Base-by-base conservation (phyloP, 2,329 filamentous ascomycete species). In the Colletotrichum gloeosporioides region DNA sequence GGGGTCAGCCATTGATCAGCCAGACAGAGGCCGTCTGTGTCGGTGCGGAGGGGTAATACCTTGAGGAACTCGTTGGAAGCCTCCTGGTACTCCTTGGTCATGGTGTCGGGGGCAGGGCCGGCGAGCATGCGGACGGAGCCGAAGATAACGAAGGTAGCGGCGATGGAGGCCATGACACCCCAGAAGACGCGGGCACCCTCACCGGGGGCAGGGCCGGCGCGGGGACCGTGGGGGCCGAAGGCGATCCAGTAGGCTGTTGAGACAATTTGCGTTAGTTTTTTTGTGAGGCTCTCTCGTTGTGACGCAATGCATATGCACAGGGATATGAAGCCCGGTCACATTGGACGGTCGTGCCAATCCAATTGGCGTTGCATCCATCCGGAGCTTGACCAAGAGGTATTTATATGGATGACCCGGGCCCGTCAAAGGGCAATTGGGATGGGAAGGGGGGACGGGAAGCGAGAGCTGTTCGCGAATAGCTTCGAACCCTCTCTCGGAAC, bases 31-130 rank as follows among this genome's bases (percentile, higher is more conserved):
- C 16, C 25, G 25, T 44, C 29, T 34, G 16, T 49, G 39, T 49
- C 65, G 16, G 29, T 25, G 25, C 3, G 27, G 49, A 62, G 31
- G 39, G 39, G 34, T 15, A 4, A 55, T 68, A 98, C 96, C 92
- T 93, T 96, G 86, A 98, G 90, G 87, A 95, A 97, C 90, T 98
- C 97, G 88, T 99, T 98, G 81, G 93, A 91, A 81, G 94, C 94
- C 90, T 99, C 96, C 90, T 99, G 95, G 92, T 95, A 99, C 88
- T 99, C 97, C 91, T 95, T 95, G 89, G 90, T 96, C 96, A 99
- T 98, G 83, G 96, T 98, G 86, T 90, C 89, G 80, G 97, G 97
- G 78, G 91, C 83, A 77, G 92, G 91, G 84, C 92, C 90, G 82
- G 94, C 95, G 85, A 95, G 93, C 80, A 90, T 80, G 82, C 96